A percentile compares a stretch with the other conserved stretches of the same genome.
These are phyloP conservation scores for Dipodascus geniculatus DNA, from an alignment of 805 yeast genomes.

Conservation along the genomic window DNA sequence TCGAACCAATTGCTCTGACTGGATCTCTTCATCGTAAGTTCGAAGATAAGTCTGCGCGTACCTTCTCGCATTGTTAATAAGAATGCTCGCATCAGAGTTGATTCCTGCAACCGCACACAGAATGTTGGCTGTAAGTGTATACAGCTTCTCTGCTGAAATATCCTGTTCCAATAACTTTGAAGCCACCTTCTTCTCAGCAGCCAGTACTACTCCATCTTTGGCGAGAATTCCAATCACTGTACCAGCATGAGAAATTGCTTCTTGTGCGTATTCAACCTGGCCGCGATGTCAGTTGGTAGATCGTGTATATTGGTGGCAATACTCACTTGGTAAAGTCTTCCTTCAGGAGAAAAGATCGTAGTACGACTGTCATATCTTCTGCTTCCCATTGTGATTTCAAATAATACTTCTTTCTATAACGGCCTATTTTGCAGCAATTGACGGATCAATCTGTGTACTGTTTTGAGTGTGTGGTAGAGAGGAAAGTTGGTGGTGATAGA, in stretches of 20 bases:
- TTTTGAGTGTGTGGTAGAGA: background rate
- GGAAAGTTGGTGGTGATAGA: background rate
- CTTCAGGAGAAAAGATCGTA: conserved; percentile 97
- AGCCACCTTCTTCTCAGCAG: conserved; percentile 94
- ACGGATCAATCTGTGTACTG: background rate
- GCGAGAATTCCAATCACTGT: conserved; percentile 72
- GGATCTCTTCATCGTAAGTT: conserved; percentile 83
- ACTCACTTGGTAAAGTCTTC: conserved; percentile 81
- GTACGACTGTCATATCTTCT: conserved; percentile 99
- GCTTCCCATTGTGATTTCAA: conserved; percentile 49
- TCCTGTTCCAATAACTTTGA: conserved; percentile 89
- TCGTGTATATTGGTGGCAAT: background rate
- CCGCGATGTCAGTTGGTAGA: background rate
- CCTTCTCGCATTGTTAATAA: conserved; percentile 78
- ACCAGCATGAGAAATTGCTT: conserved; percentile 76
- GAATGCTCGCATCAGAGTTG: conserved; percentile 91
- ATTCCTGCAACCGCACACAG: conserved; percentile 96
- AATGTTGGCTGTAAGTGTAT: conserved; percentile 42
- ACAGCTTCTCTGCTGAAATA: conserved; percentile 85
- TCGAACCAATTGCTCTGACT: conserved; percentile 84
- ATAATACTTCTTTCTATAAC: background rate
- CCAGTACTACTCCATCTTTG: conserved; percentile 80
- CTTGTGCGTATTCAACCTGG: conserved; percentile 87
- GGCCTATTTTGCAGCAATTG: background rate
- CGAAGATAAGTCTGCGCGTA: conserved; percentile 76